Base-by-base conservation (phyloP, 2,329 filamentous ascomycete species). In the Graphium sp. region DNA sequence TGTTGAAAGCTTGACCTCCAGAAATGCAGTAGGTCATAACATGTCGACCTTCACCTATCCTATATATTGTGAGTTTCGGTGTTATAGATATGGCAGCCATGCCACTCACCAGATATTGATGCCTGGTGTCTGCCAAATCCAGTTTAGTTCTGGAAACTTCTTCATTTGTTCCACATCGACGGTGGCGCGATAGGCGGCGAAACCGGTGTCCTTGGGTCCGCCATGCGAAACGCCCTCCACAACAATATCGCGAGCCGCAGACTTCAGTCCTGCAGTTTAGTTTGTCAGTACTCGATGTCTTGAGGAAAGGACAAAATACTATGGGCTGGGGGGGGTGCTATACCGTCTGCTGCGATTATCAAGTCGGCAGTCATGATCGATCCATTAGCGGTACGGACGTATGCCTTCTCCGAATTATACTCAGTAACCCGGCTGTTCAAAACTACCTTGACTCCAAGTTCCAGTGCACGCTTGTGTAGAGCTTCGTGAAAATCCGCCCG, bases 11-110 rank as follows among this genome's bases (percentile, higher is more conserved):
- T 24, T 52, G 46, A 3, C 54, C 53, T 1, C 41, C 42, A 1
- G 52, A 45, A 7, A 62, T 62, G 5, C 43, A 44, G 34, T 58
- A 58, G 1, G 55, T 52, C 53, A 62, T 61, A 9, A 56, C 53
- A 32, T 61, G 56, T 2, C 52, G 37, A 12, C 49, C 39, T 14
- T 53, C 41, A 5, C 55, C 55, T 20, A 59, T 48, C 53, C 52
- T 54, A 19, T 6, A 9, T 4, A 5, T 6, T 1, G 9, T 7
- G 4, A 26, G n/a, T 24, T n/a, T n/a, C 5, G 11, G 8, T 17
- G 7, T 12, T 19, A 18, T 5, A 7, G 2, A 5, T 5, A 11
- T 14, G 4, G 11, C 5, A n/a, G 10, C 13, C 15, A 14, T 27
- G 10, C 9, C 5, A 31, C 37, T 11, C 22, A 55, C 53, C 52